Conservation (phyloP, 208 protist species). For the Herpetomonas tarakana region DNA sequence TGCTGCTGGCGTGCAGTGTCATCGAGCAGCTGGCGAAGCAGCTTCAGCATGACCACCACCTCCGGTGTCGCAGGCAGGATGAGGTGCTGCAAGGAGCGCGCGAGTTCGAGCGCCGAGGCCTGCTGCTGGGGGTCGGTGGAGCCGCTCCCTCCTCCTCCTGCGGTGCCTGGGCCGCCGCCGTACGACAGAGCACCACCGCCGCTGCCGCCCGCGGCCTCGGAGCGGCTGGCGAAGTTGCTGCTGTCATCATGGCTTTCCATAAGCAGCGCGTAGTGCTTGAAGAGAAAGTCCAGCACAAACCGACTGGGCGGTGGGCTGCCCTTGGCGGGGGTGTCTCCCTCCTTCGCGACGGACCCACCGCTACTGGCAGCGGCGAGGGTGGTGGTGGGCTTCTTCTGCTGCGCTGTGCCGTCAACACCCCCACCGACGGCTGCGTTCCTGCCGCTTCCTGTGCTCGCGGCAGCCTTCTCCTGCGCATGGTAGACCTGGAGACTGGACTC, state of each 20-base stretch:
- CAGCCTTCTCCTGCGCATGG: not conserved
- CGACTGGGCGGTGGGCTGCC: not conserved
- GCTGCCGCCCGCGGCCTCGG: no score
- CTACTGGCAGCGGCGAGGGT: not conserved
- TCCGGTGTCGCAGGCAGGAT: slow-evolving; percentile 68
- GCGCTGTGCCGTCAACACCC: no score
- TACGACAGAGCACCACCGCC: no score
- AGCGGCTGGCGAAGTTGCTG: not conserved
- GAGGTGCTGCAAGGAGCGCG: slow-evolving; percentile 35
- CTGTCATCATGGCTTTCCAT: not conserved
- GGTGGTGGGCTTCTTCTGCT: not conserved
- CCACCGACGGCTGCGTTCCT: no score
- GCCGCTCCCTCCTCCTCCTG: slow-evolving; percentile 1
- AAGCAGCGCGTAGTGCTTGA: slow-evolving; percentile 11
- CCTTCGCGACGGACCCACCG: no score
- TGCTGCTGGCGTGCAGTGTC: slow-evolving; percentile 49
- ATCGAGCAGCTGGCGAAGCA: slow-evolving; percentile 33
- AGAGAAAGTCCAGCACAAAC: slow-evolving; percentile 14
- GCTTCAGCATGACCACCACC: slow-evolving; percentile 32
- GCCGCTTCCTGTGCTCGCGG: no score
- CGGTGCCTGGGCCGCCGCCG: slow-evolving; percentile 2
- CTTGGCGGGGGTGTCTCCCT: not conserved
- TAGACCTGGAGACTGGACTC: slow-evolving; percentile 5
- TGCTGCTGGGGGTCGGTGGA: slow-evolving; percentile 16
- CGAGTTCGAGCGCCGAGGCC: slow-evolving; percentile 38